Conservation (phyloP, 306 rosid genomes). For the Glycine soja region DNA sequence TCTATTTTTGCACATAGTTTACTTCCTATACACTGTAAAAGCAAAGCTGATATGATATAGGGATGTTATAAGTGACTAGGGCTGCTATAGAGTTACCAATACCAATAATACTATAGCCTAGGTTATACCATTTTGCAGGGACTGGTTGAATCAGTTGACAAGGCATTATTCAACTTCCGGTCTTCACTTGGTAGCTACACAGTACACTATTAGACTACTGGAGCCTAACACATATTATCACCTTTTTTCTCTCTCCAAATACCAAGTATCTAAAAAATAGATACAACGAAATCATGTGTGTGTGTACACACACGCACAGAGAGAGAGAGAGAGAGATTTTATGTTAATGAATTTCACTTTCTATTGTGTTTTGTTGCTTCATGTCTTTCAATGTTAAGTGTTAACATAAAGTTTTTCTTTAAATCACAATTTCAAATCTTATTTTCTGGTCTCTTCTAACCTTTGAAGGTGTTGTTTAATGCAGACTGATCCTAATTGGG, state of each 20-base stretch:
- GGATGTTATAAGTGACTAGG: constrained; percentile 7
- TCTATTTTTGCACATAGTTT: constrained; percentile 23
- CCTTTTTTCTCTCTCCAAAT: no score
- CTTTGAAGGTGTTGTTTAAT: constrained; percentile 48
- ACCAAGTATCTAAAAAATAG: no score
- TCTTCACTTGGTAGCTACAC: constrained; percentile 13
- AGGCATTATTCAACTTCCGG: constrained; percentile 15
- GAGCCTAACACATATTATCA: background rate
- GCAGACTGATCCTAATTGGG: constrained; percentile 99
- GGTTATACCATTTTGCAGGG: constrained; percentile 16
- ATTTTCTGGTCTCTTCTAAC: constrained; percentile 40
- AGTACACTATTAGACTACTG: background rate
- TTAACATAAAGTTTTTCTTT: constrained; percentile 30
- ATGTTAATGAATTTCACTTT: background rate
- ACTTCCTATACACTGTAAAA: constrained; percentile 17
- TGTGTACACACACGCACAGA: no score
- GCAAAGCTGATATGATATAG: constrained; percentile 10
- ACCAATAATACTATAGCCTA: background rate
- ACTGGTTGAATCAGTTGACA: constrained; percentile 19
- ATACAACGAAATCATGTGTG: no score
- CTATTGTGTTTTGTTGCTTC: constrained; percentile 31
- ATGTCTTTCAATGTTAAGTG: constrained; percentile 10
- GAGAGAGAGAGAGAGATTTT: no score
- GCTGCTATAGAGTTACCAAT: constrained; percentile 25
- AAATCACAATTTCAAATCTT: constrained; percentile 23